Conservation (phyloP, 228 moss, liverwort and hornwort genomes). For the Sphagnum magellanicum region DNA sequence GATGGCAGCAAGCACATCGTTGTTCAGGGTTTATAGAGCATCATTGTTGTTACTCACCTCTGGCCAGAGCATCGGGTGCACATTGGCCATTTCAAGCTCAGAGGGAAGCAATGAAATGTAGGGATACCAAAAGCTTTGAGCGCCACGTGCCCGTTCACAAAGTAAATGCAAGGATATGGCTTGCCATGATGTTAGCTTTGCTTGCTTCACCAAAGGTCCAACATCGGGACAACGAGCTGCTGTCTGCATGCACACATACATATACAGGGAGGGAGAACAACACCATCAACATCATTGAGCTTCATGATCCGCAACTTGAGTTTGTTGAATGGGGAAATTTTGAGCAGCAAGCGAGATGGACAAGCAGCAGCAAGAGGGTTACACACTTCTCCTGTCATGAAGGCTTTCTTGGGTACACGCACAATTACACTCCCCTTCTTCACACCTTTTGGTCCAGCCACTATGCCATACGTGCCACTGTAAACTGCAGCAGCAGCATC, state of each 20-base stretch:
- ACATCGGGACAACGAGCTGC: slow-evolving; percentile 59
- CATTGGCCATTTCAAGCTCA: slow-evolving; percentile 70
- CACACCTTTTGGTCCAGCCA: slow-evolving; percentile 70
- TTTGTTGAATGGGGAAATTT: background rate
- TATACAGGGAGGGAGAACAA: background rate
- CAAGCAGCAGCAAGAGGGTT: too few relatives aligned
- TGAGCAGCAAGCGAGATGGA: too few relatives aligned
- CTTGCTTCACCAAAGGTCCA: slow-evolving; percentile 55
- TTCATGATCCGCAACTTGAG: background rate
- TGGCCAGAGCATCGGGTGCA: slow-evolving; percentile 91
- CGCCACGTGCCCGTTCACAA: slow-evolving; percentile 73
- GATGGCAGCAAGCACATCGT: background rate
- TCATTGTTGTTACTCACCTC: slow-evolving; percentile 35
- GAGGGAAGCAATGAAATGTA: slow-evolving; percentile 76
- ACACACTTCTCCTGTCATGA: slow-evolving; percentile 78
- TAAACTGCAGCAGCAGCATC: slow-evolving; percentile 17
- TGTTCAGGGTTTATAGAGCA: background rate
- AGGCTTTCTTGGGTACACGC: slow-evolving; percentile 68
- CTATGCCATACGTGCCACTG: slow-evolving; percentile 71
- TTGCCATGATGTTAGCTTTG: slow-evolving; percentile 69
- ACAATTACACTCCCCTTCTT: slow-evolving; percentile 60
- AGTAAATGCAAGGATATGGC: slow-evolving; percentile 83
- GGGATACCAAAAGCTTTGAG: slow-evolving; percentile 72
- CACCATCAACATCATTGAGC: background rate
- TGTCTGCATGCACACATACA: slow-evolving; percentile 38